Evolutionary conservation across 169 alveolate species (phyloP).

Genomic region (Plasmodium cynomolgi): DNA sequence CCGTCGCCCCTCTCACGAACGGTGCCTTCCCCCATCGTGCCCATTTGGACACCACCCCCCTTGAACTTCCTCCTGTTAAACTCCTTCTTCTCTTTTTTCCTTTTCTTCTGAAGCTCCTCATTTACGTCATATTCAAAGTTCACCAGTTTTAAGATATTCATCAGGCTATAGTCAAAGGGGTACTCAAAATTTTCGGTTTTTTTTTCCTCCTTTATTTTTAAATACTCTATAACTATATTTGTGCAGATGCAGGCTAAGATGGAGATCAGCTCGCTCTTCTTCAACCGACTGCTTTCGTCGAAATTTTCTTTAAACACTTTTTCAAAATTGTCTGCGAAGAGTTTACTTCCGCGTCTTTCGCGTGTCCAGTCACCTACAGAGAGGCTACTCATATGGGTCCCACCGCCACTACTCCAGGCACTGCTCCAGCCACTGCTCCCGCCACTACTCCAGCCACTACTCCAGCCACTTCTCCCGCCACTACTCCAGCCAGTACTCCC

Average conservation of each 20-base stretch:
- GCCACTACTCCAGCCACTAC: neutral
- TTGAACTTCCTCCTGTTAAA: neutral
- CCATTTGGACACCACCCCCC: neutral
- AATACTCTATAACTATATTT: constrained; percentile 53
- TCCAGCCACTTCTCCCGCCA: neutral
- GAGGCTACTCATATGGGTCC: neutral
- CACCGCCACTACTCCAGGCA: neutral
- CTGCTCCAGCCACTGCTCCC: neutral
- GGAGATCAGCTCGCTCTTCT: constrained; percentile 43
- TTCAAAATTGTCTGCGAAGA: constrained; percentile 18
- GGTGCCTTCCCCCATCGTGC: neutral
- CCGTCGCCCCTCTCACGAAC: neutral
- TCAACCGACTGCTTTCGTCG: constrained; percentile 40
- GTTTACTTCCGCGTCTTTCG: neutral
- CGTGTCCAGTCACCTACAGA: neutral
- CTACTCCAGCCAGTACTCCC: neutral
- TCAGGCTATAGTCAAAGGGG: constrained; percentile 62
- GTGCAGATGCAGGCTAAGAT: constrained; percentile 71
- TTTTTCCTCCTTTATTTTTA: constrained; percentile 54
- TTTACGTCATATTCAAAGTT: constrained; percentile 74
- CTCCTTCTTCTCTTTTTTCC: constrained; percentile 14
- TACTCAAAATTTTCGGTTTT: constrained; percentile 38
- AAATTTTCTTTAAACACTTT: constrained; percentile 43
- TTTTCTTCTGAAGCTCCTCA: constrained; percentile 37
- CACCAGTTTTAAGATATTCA: constrained; percentile 50